These are phyloP conservation scores for Cetraspora pellucida DNA, from an alignment of 192 early-diverging fungal genomes.

Conservation along the genomic window DNA sequence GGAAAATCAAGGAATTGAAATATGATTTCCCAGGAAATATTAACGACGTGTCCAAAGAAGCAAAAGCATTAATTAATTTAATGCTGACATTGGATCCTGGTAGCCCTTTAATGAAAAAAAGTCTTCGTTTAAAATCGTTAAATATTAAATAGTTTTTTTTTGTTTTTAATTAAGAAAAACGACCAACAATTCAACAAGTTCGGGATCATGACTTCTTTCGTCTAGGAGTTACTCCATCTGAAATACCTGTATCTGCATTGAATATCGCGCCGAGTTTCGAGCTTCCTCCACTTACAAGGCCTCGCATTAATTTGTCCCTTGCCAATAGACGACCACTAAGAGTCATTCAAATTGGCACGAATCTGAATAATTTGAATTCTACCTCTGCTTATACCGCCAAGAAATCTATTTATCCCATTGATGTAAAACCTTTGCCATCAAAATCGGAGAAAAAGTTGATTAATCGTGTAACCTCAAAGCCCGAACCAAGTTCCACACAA, in stretches of 20 bases:
- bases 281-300: neutral
- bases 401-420: neutral
- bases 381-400: neutral
- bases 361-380: neutral
- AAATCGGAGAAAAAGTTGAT: neutral
- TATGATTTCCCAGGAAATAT: constrained; percentile 21
- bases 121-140: neutral
- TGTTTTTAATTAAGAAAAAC: constrained; percentile 5
- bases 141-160: neutral
- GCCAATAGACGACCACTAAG: neutral
- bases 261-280: constrained; percentile 1
- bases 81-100: constrained; percentile 71
- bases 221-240: neutral
- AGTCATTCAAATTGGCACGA: neutral
- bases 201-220: constrained; percentile 4
- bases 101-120: constrained; percentile 22
- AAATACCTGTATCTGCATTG: neutral
- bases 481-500: no score
- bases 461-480: neutral
- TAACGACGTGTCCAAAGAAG: constrained; percentile 37
- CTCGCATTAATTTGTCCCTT: neutral
- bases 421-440: neutral
- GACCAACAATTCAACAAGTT: constrained; percentile 10
- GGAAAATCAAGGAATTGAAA: constrained; percentile 56
- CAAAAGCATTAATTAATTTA: constrained; percentile 65